Evolutionary conservation across 2,329 filamentous ascomycete genomes (phyloP), one percentile per base, ranked within the genome.

Genomic region (Dryadomyces quercivorus): DNA sequence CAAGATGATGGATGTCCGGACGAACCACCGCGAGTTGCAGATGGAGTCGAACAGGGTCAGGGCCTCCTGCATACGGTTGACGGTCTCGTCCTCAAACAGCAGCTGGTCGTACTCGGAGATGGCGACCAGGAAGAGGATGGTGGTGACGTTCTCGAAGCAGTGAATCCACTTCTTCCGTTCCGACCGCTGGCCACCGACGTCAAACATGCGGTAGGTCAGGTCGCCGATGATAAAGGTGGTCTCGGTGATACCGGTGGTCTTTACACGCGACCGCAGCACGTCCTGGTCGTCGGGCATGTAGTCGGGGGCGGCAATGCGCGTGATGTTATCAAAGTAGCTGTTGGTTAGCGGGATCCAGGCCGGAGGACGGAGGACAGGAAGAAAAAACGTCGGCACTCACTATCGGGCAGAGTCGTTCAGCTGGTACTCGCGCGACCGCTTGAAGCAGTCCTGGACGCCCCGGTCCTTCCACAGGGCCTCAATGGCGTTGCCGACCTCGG

Each of bases 91-190:
- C 69, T 96, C 91, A 69, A 96, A 95, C 48, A 96, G 80, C 58
- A 95, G 77, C 74, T 95, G 91, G 69, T 96, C 91, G 75, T 96
- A 96, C 71, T 95, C 91, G 62, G 90, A 95, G 63, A 96, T 95
- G 71, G 92, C 92, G 61, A 96, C 92, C 55, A 95, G 75, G 83
- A 96, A 96, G 43, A 96, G 85, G 63, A 96, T 95, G 10, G 91
- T 95, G 9, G 90, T 95, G 65, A 96, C 91, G 64, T 96, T 95
- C 75, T 96, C 91, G 72, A 96, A 96, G 75, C 91, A 95, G 75
- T 96, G 91, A 63, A 96, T 96, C 91, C 91, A 96, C 82, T 96
- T 96, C 86, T 96, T 96, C 68, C 91, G 85, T 73, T 96, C 91
- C 7, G 89, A 95, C 69, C 91, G 82, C 72, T 95, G 91, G 61